Evolutionary conservation across 108 stramenopile genomes (phyloP).

Genomic region (Cyclotella atomus): DNA sequence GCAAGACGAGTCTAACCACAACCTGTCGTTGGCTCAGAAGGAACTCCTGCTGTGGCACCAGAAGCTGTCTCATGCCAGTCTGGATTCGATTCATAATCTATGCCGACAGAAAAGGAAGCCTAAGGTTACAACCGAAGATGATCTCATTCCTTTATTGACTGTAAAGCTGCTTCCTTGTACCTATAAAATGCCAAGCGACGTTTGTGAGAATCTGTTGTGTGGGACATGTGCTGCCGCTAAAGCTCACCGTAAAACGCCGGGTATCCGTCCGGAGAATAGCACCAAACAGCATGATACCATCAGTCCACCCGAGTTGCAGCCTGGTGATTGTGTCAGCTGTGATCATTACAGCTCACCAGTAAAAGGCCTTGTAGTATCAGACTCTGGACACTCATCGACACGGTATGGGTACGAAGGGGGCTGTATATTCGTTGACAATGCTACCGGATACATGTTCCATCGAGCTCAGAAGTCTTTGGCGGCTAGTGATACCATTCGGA

Average conservation of each 20-base stretch:
- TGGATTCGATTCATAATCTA: background rate
- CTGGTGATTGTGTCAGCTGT: slow-evolving; percentile 45
- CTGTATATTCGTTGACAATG: background rate
- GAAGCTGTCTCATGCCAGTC: background rate
- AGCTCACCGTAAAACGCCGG: background rate
- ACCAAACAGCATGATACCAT: too few relatives aligned
- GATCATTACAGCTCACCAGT: slow-evolving; percentile 46
- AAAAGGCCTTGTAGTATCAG: slow-evolving; percentile 29
- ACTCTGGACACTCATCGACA: background rate
- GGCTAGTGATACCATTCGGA: background rate
- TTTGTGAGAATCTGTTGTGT: background rate
- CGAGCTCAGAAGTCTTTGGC: background rate
- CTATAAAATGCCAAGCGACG: background rate
- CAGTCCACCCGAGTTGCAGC: too few relatives aligned
- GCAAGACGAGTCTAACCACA: background rate
- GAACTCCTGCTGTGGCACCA: background rate
- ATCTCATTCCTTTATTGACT: too few relatives aligned
- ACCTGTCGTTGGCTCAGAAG: background rate
- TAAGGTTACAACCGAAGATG: background rate
- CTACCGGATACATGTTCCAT: background rate
- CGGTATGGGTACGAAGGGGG: background rate
- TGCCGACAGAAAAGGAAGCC: background rate
- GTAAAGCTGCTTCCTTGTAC: background rate
- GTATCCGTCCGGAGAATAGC: background rate
- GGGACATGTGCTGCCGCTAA: background rate